These are phyloP conservation scores for Solanum pennellii DNA, from an alignment of 257 asterid species.

Conservation along the genomic window DNA sequence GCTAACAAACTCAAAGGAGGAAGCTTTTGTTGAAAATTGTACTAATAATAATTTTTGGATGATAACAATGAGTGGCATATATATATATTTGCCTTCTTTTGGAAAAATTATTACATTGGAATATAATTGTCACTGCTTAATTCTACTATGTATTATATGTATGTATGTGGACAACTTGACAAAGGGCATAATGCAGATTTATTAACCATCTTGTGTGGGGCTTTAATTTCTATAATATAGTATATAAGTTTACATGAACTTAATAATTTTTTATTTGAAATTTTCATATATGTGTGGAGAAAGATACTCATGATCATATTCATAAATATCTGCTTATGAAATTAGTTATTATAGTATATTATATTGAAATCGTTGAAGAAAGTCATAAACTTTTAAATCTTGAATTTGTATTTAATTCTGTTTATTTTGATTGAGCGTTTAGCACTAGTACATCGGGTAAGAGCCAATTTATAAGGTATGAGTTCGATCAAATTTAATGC, in stretches of 20 bases:
- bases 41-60: not conserved
- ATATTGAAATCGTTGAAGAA: not conserved
- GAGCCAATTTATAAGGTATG: not conserved
- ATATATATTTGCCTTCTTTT: not conserved
- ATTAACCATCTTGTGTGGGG: not conserved
- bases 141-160: not conserved
- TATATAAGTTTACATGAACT: not conserved
- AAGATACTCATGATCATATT: not conserved
- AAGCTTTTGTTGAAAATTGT: not conserved
- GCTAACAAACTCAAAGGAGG: not conserved
- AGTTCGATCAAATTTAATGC: not conserved
- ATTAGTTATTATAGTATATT: fast-evolving
- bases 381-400: not conserved
- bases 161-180: not conserved
- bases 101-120: not conserved
- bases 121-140: not conserved
- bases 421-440: not conserved
- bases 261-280: not conserved
- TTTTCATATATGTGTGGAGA: too few relatives aligned
- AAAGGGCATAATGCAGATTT: not conserved
- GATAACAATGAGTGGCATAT: not conserved
- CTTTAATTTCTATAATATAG: not conserved
- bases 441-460: not conserved
- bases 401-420: not conserved
- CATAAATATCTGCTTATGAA: not conserved